Evolutionary conservation across 768 basidiomycete genomes (phyloP), one percentile per base, ranked within the genome.

Genomic region (Serendipita sp.): DNA sequence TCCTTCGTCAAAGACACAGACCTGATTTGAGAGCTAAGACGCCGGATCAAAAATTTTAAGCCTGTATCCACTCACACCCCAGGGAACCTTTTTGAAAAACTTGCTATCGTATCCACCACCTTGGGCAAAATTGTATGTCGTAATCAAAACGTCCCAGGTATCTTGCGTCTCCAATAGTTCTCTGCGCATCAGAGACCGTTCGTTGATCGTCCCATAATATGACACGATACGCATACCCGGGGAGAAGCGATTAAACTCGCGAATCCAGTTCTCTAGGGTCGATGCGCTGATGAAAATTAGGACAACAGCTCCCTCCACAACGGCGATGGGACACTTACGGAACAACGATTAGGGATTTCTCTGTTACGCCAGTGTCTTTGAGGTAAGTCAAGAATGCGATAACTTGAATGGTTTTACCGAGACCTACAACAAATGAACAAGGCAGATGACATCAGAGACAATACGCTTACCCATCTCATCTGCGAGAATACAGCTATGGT

Each of bases 371-470:
- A 56, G 76, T 79, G 68, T 91, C 88, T 70, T 88, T 90, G 60
- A 98, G 78, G 68, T 88, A 80, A 2, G 94, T 89, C 65, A 98
- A 82, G 76, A 99, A 96, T 62, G 93, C 88, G 71, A 99, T 99
- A 62, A 99, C 96, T 75, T 99, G 96, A 42, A 95, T 88, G 1
- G 96, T 99, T 78, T 99, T 99, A 28, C 96, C 96, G 66, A 99
- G 84, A 69, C 95, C 95, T 96, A 61, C 3, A 31, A 28, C 7
- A 53, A 22, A 42, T 56, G 16, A 51, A 30, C 31, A 31, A 26
- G 30, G 56, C 60, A 43, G n/a, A n/a, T n/a, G 56, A 51, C 28
- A 62, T 43, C 31, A 51, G 43, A 43, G 60, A 20, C 61, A 56
- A 62, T 26, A 43, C 33, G 78, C 82, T 68, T 73, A 90, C 95